phyloP scores from a whole-genome alignment of 768 basidiomycete species.

The Podaxis rugospora region DNA sequence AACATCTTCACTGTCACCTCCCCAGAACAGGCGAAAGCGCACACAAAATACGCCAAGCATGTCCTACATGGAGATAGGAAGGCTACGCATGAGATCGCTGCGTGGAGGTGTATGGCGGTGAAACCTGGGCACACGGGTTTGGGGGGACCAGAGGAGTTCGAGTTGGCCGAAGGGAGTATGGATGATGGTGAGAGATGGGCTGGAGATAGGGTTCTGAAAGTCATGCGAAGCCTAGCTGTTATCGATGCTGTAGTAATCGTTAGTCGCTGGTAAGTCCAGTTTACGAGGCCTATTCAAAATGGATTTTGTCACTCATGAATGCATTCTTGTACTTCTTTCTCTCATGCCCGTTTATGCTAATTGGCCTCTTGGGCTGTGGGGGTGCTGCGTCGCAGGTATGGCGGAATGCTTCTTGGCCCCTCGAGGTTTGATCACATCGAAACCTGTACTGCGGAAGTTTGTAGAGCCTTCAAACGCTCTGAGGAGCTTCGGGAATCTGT shows the following conservation, averaged over 20 bases:
- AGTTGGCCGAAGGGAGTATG: conserved; percentile 53
- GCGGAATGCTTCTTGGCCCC: conserved; percentile 77
- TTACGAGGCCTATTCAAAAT: background rate
- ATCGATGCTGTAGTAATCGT: conserved; percentile 80
- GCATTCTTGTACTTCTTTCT: background rate
- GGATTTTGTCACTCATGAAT: background rate
- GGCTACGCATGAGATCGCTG: conserved; percentile 70
- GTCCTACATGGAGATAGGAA: conserved; percentile 54
- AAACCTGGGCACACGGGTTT: conserved; percentile 64
- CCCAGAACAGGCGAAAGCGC: conserved; percentile 44
- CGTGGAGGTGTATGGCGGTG: conserved; percentile 75
- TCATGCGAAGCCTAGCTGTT: conserved; percentile 65
- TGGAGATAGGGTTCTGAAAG: conserved; percentile 54
- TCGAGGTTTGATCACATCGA: conserved; percentile 75
- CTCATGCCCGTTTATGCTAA: background rate
- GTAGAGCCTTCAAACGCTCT: conserved; percentile 56
- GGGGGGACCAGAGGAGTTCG: conserved; percentile 72
- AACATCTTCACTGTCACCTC: conserved; percentile 54
- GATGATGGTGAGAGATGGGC: conserved; percentile 82
- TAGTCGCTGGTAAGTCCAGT: conserved; percentile 58
- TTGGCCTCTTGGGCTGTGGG: background rate
- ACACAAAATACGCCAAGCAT: conserved; percentile 48
- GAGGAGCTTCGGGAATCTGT: conserved; percentile 68
- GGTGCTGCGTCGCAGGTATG: conserved; percentile 50
- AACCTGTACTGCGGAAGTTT: conserved; percentile 70